phyloP scores from a whole-genome alignment of 805 yeast species.

The Wickerhamiella brachini region DNA sequence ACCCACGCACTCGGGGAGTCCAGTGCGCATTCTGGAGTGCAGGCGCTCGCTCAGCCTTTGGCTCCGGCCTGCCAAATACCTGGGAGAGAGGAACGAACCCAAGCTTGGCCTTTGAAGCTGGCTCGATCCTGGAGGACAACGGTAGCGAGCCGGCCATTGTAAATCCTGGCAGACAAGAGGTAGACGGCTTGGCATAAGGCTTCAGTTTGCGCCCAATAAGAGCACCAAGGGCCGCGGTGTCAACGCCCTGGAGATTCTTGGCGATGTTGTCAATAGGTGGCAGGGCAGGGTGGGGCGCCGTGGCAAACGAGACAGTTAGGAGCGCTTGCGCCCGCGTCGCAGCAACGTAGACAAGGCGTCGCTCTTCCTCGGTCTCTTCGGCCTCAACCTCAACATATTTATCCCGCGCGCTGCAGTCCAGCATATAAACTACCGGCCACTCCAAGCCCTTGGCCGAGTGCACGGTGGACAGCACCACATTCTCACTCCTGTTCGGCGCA shows the following conservation, averaged over 20 bases:
- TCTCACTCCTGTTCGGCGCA: conserved; percentile 2
- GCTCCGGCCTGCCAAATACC: not conserved
- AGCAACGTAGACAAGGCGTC: conserved; percentile 80
- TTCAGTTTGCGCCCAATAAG: not conserved
- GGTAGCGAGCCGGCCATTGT: not conserved
- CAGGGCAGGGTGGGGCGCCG: not conserved
- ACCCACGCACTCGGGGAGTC: not conserved
- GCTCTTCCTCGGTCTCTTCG: conserved; percentile 48
- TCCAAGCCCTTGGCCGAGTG: conserved; percentile 92
- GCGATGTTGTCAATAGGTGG: not conserved
- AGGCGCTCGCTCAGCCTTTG: no score
- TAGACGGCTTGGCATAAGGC: not conserved
- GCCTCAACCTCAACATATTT: not conserved
- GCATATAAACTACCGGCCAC: conserved; percentile 85
- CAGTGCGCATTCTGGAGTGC: no score
- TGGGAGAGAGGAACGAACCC: not conserved
- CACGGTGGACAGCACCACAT: conserved; percentile 59
- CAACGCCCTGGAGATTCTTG: not conserved
- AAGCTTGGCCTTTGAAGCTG: not conserved
- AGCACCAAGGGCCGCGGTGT: not conserved
- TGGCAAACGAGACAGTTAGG: conserved; percentile 27
- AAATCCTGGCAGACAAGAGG: not conserved
- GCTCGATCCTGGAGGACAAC: not conserved
- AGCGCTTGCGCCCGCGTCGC: conserved; percentile 64
- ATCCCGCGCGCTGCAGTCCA: conserved; percentile 29